phyloP scores from a whole-genome alignment of 164 flowering plant genomes.

The Chloranthus sessilifolius region DNA sequence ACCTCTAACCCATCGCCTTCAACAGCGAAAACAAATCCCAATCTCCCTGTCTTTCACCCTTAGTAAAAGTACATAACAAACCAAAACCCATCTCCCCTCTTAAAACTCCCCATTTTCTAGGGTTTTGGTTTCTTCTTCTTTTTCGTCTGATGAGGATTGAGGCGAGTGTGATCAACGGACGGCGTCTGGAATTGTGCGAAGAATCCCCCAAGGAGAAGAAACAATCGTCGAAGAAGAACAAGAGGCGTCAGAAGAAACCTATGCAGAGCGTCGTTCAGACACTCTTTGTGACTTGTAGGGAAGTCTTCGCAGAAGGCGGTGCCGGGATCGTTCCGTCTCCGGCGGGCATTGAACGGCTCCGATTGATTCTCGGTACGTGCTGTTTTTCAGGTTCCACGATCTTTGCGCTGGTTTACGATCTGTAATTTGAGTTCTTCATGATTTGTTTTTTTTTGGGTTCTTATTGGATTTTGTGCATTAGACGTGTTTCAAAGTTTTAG shows the following conservation, averaged over 20 bases:
- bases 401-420: not conserved
- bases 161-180: constrained; percentile 2
- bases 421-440: not conserved
- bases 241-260: constrained; percentile 28
- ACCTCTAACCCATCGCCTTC: constrained; percentile 8
- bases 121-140: not conserved
- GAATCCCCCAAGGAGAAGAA: constrained; percentile 10
- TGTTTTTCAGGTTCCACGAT: not conserved
- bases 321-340: constrained; percentile 46
- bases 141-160: constrained; percentile 22
- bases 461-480: no score
- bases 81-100: not conserved
- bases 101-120: no score
- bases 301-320: constrained; percentile 42
- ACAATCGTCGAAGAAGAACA: constrained; percentile 33
- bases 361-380: constrained; percentile 36
- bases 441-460: constrained; percentile 1
- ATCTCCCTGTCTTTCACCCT: not conserved
- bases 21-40: not conserved
- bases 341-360: constrained; percentile 32
- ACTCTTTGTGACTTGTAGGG: constrained; percentile 49
- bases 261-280: constrained; percentile 34
- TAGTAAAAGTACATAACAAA: not conserved
- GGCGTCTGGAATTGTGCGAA: constrained; percentile 2
- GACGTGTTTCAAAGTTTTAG: no score